phyloP scores from a whole-genome alignment of 2,329 filamentous ascomycete species.

The Dothiorella sarmentorum region DNA sequence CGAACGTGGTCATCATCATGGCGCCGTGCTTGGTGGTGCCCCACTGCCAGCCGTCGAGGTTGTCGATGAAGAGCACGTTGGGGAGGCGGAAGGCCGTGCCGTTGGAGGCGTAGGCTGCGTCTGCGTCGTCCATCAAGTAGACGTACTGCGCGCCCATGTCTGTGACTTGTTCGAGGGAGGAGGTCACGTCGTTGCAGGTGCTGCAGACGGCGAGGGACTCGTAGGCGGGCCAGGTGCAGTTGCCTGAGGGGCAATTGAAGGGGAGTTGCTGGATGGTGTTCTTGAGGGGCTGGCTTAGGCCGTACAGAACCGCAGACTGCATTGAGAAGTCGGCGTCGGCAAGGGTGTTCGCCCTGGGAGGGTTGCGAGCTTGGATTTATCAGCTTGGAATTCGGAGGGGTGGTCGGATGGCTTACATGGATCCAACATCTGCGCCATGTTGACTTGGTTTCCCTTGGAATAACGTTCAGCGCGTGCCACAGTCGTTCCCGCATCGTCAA shows the following conservation, averaged over 20 bases:
- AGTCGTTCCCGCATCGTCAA: neutral
- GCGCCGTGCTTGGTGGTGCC: neutral
- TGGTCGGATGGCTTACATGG: neutral
- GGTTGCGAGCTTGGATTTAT: neutral
- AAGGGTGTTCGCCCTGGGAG: neutral
- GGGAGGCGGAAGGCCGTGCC: conserved; percentile 1
- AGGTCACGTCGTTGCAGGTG: neutral
- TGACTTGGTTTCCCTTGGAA: neutral
- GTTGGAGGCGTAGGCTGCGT: neutral
- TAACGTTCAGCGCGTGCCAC: neutral
- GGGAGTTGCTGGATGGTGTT: conserved; percentile 7
- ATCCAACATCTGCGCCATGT: neutral
- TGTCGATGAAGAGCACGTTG: conserved; percentile 20
- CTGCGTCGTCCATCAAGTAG: neutral
- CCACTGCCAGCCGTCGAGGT: neutral
- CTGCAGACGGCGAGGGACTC: conserved; percentile 18
- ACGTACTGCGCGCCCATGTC: neutral
- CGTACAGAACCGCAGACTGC: conserved; percentile 18
- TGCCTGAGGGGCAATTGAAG: conserved; percentile 16
- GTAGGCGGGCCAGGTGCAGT: conserved; percentile 16
- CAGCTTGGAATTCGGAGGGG: neutral
- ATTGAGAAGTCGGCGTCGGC: conserved; percentile 19
- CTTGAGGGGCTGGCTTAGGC: neutral
- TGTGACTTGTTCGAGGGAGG: neutral
- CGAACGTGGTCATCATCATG: conserved; percentile 11